Conservation (phyloP, 768 basidiomycete species). For the Kwoniella europaea region DNA sequence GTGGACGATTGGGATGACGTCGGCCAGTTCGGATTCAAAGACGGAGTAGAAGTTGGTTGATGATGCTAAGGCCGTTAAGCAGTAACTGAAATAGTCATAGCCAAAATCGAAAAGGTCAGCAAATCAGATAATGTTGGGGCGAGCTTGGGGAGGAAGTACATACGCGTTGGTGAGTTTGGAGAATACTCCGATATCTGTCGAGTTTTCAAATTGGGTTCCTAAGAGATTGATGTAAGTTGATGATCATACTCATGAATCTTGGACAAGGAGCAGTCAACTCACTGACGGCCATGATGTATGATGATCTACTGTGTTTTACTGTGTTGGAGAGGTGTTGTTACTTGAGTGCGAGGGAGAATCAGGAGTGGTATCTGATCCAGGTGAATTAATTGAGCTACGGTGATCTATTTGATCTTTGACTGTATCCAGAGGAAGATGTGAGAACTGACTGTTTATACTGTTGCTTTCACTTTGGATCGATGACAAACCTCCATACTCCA, state of each 20-base stretch:
- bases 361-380: too few relatives aligned
- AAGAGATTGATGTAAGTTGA: constrained; percentile 10
- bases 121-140: neutral
- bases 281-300: constrained; percentile 70
- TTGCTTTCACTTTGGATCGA: neutral
- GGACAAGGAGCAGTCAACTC: constrained; percentile 44
- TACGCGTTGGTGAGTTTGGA: constrained; percentile 87
- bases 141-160: constrained; percentile 20
- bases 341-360: neutral
- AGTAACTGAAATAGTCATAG: constrained; percentile 67
- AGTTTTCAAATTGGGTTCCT: constrained; percentile 94
- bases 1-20: constrained; percentile 94
- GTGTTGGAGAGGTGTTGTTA: neutral
- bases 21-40: constrained; percentile 91
- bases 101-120: constrained; percentile 3
- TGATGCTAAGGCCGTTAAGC: constrained; percentile 88
- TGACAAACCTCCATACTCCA: neutral
- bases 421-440: neutral
- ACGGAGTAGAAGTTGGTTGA: constrained; percentile 98
- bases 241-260: constrained; percentile 6
- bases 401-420: too few relatives aligned
- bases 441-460: neutral
- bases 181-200: constrained; percentile 94
- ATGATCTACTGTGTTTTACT: constrained; percentile 1
- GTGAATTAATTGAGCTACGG: too few relatives aligned